These are phyloP conservation scores for Metschnikowia borealis DNA, from an alignment of 805 yeast species.

Conservation along the genomic window DNA sequence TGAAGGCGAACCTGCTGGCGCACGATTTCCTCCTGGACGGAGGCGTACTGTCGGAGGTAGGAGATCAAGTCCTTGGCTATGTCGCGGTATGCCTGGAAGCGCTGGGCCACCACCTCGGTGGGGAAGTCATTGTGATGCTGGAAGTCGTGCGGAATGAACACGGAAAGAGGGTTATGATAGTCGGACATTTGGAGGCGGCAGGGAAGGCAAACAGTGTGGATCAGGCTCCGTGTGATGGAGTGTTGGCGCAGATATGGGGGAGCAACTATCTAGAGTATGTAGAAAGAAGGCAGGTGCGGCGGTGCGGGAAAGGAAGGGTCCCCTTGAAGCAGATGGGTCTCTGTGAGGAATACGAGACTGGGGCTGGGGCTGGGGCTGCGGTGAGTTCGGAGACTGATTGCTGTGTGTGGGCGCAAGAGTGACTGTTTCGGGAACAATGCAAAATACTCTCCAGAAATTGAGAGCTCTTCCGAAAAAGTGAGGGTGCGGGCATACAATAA, in stretches of 20 bases:
- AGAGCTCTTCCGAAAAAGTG: slow-evolving; percentile 3
- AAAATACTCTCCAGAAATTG: background rate
- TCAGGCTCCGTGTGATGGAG: background rate
- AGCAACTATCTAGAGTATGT: background rate
- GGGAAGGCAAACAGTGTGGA: background rate
- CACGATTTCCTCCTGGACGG: slow-evolving; percentile 83
- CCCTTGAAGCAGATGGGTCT: background rate
- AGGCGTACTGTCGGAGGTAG: slow-evolving; percentile 74
- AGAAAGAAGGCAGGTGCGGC: background rate
- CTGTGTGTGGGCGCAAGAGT: slow-evolving; percentile 4
- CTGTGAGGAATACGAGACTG: background rate
- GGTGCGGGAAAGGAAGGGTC: background rate
- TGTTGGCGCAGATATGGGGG: background rate
- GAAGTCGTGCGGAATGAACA: slow-evolving; percentile 37
- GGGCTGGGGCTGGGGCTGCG: background rate
- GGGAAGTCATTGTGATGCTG: slow-evolving; percentile 47
- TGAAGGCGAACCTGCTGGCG: slow-evolving; percentile 78
- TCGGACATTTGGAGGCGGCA: slow-evolving; percentile 15
- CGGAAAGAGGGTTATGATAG: slow-evolving; percentile 36
- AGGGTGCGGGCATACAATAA: slow-evolving; percentile 4
- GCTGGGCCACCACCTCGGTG: slow-evolving; percentile 76
- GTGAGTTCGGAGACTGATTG: background rate
- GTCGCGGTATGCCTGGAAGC: slow-evolving; percentile 84
- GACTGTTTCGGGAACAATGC: slow-evolving; percentile 3
- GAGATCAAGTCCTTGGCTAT: slow-evolving; percentile 69